Evolutionary conservation across 345 rosid genomes (phyloP).

Genomic region (Physaria fendleri): DNA sequence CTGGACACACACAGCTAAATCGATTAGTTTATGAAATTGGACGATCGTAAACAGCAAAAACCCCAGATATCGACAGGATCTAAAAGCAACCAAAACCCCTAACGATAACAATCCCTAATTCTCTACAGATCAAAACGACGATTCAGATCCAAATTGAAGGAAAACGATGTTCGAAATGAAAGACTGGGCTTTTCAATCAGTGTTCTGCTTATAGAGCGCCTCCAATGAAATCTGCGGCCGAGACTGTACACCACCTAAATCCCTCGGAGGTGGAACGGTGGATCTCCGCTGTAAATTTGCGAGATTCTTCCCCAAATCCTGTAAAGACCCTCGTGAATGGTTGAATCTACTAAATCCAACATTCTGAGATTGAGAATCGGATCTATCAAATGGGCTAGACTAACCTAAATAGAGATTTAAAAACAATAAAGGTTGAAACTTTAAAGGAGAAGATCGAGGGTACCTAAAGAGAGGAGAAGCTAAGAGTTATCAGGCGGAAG

Average conservation of each 20-base stretch:
- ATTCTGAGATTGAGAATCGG: constrained; percentile 12
- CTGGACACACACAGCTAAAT: neutral
- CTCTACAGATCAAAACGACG: neutral
- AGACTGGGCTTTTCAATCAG: no score
- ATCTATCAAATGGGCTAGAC: constrained; percentile 11
- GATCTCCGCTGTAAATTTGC: constrained; percentile 47
- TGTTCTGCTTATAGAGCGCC: constrained; percentile 34
- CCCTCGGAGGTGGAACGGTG: constrained; percentile 25
- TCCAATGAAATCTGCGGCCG: constrained; percentile 29
- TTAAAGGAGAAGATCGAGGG: no score
- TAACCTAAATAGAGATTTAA: no score
- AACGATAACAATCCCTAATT: neutral
- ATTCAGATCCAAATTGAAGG: neutral
- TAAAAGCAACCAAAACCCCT: neutral
- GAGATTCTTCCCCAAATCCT: constrained; percentile 45
- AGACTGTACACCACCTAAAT: constrained; percentile 3
- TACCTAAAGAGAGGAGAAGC: no score
- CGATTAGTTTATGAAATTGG: no score
- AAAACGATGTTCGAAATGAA: no score
- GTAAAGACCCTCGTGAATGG: constrained; percentile 14
- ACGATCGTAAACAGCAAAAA: no score
- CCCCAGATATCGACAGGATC: neutral
- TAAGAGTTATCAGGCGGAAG: no score
- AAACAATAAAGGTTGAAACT: no score
- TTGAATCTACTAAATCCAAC: neutral